Evolutionary conservation across 2,329 filamentous ascomycete genomes (phyloP).

Genomic region (Stenocarpella maydis): DNA sequence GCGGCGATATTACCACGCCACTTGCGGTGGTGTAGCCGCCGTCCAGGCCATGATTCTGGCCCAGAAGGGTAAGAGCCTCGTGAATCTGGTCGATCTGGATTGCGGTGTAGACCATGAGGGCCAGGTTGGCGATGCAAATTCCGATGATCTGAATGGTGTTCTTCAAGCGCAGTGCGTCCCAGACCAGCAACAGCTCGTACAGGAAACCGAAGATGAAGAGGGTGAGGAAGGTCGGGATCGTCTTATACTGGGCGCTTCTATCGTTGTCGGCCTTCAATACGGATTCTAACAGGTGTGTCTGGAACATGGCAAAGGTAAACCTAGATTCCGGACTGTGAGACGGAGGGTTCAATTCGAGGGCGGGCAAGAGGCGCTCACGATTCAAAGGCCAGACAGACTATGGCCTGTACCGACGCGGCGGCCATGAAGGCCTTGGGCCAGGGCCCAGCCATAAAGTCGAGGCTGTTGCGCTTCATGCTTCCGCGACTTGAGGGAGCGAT

Average conservation of each 20-base stretch:
- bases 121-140: conserved; percentile 89
- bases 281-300: conserved; percentile 62
- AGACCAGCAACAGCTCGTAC: conserved; percentile 88
- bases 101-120: conserved; percentile 89
- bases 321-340: conserved; percentile 53
- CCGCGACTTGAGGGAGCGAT: conserved; percentile 45
- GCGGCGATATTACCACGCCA: conserved; percentile 21
- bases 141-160: conserved; percentile 99
- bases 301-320: conserved; percentile 90
- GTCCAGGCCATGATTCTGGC: conserved; percentile 52
- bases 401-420: conserved; percentile 77
- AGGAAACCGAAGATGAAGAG: conserved; percentile 98
- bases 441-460: conserved; percentile 81
- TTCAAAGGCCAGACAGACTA: conserved; percentile 84
- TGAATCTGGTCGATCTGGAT: conserved; percentile 93
- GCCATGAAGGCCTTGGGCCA: conserved; percentile 91
- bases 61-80: conserved; percentile 70
- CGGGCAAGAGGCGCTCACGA: conserved; percentile 65
- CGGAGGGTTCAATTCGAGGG: conserved; percentile 28
- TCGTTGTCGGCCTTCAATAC: conserved; percentile 48
- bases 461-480: conserved; percentile 53
- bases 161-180: conserved; percentile 91
- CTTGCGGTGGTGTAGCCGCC: conserved; percentile 38
- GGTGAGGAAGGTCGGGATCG: conserved; percentile 94
- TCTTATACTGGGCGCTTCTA: conserved; percentile 64